A percentile compares a stretch with the other conserved stretches of the same genome.
phyloP scores from a whole-genome alignment of 2,329 filamentous ascomycete species.

The Fusarium annulatum region DNA sequence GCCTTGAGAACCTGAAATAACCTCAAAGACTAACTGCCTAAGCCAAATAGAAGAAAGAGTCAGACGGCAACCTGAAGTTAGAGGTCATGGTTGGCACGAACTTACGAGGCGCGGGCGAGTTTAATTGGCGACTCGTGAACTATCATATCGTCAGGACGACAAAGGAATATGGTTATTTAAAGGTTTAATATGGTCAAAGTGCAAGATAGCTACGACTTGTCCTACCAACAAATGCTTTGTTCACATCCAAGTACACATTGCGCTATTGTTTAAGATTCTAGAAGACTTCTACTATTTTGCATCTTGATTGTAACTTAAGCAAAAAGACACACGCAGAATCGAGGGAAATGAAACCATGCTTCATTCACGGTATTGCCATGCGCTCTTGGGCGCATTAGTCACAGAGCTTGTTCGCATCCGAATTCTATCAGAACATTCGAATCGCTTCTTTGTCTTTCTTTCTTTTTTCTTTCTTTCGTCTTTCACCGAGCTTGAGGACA shows the following conservation, averaged over 20 bases:
- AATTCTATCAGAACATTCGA: neutral
- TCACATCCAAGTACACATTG: neutral
- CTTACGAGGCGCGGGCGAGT: neutral
- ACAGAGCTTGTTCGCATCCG: neutral
- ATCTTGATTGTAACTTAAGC: neutral
- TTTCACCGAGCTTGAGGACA: neutral
- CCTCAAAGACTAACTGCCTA: neutral
- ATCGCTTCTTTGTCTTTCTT: neutral
- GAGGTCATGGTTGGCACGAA: neutral
- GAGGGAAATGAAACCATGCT: neutral
- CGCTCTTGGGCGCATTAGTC: neutral
- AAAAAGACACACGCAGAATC: neutral
- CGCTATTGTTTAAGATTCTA: neutral
- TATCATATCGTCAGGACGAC: neutral
- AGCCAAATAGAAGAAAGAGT: slow-evolving; percentile 10
- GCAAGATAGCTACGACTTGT: neutral
- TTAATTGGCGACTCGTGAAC: neutral
- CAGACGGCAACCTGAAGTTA: slow-evolving; percentile 7
- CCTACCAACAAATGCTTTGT: neutral
- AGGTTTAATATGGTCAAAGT: neutral
- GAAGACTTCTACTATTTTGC: neutral
- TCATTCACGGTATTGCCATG: neutral
- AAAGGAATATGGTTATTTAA: neutral
- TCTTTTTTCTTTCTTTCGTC: neutral
- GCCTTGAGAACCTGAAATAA: slow-evolving; percentile 27